Evolutionary conservation across 148 eudicot genomes (phyloP).

Genomic region (Diospyros lotus): DNA sequence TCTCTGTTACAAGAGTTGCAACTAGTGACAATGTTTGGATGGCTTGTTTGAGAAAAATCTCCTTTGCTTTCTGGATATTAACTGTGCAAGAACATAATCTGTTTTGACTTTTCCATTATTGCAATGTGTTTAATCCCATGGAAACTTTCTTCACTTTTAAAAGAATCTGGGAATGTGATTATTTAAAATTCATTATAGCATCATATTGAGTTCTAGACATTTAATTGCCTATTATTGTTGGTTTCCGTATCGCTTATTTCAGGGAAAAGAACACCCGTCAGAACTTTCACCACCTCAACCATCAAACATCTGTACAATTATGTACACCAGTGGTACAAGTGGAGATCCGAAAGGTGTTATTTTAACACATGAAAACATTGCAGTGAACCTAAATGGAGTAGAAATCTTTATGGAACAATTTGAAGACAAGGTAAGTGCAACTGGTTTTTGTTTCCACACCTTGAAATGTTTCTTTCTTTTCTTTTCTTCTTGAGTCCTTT

Average conservation of each 20-base stretch:
- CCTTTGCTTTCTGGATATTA: not conserved
- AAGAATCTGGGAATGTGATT: not conserved
- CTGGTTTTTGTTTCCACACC: conserved; percentile 1
- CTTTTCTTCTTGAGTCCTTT: no score
- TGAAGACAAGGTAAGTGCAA: conserved; percentile 71
- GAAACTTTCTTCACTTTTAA: not conserved
- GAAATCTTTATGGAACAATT: conserved; percentile 83
- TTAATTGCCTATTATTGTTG: not conserved
- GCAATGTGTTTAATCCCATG: not conserved
- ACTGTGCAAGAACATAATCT: not conserved
- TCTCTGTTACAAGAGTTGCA: not conserved
- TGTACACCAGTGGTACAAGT: conserved; percentile 99
- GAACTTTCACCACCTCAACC: conserved; percentile 63
- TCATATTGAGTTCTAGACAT: not conserved
- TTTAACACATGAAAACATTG: conserved; percentile 76
- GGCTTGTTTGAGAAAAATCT: not conserved
- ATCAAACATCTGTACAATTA: conserved; percentile 65
- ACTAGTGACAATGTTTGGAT: not conserved
- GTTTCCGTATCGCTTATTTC: conserved; percentile 10
- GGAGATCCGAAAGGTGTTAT: conserved; percentile 98
- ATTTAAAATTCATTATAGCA: not conserved
- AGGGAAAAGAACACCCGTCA: conserved; percentile 63
- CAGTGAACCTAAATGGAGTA: conserved; percentile 52
- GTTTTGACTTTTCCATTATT: not conserved
- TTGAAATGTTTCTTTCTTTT: not conserved